Base-by-base conservation (phyloP, 768 basidiomycete genomes). In the Pisolithus orientalis region DNA sequence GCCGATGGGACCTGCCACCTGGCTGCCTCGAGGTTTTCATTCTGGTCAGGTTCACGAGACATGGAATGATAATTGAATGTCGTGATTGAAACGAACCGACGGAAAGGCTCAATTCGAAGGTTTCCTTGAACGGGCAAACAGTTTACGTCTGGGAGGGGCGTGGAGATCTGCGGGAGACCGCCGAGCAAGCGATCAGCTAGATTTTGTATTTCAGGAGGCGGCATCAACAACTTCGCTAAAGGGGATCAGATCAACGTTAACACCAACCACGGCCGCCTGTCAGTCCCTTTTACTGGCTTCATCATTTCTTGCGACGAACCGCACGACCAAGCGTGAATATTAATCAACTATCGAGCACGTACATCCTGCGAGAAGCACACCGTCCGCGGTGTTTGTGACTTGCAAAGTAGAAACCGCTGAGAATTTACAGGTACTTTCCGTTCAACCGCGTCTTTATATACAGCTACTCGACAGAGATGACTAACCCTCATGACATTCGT, bases 81-180 rank as follows among this genome's bases (percentile, higher is more conserved):
- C 32, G 46, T 32, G 46, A 34, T 47, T 6, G 17, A 24, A 29
- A 21, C 14, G 45, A 47, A 32, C 45, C 45, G 38, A 51, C 34
- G 37, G 13, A 39, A 50, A 31, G 42, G 25, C 40, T 46, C 13
- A 10, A 34, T 27, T 51, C 32, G 25, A 52, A 39, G 44, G 44
- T 39, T 40, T 39, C 48, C 48, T 49, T 44, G 28, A 31, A 44
- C 39, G 25, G 44, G 42, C 50, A 21, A 52, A 21, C 49, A 29
- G 46, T 53, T 54, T 54, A 54, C 53, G 53, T 54, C 48, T 51
- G 44, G 34, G 46, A 54, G 40, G 32, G 48, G 17, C 49, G 48
- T 47, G 49, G 50, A 54, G 55, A 57, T 57, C 55, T 47, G 42
- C 54, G 42, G 27, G 39, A 25, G 34, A 28, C 27, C 40, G 43